Base-by-base conservation (phyloP, 805 yeast species). In the Yarrowia sp. region DNA sequence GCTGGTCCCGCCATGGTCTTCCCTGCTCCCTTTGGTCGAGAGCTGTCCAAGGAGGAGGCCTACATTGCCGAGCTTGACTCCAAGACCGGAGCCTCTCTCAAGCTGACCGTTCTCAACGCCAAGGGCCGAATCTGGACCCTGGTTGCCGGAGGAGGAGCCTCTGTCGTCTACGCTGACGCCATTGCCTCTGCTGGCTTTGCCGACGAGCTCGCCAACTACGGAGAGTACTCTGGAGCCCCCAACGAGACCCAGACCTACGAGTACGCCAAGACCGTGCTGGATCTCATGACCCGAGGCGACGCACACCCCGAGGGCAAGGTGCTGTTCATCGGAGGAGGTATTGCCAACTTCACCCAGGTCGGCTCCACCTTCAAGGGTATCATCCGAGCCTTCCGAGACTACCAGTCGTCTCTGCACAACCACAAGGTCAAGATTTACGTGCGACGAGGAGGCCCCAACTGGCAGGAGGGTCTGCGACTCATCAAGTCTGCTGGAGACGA, bases 21-120 rank as follows among this genome's bases (percentile, higher is more conserved):
- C 77, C 82, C 82, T 15, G 82, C 82, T 10, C 82, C 82, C 2
- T 79, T 79, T 67, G 82, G 82, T 47, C 79, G 82, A 38, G 82
- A 79, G 65, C 69, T 78, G 70, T 68, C 79, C 66, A 71, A 75
- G 58, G 82, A 79, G 70, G 82, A 79, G 73, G 79, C 81, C 28
- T 79, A 78, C 71, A 79, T 79, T 67, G 81, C 82, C 62, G 82
- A 79, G 70, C 77, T 79, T 36, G 82, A 79, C 69, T 76, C 82
- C 67, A 79, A 79, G 77, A 79, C 82, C 47, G 82, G 82, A 65
- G 82, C 82, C 11, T 78, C 81, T 42, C 75, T 79, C 66, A 79
- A 79, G 71, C 77, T 79, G 55, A 79, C 82, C 45, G 73, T 79
- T 51, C 73, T 79, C 63, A 79, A 79, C 73, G 70, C 82, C 66